These are phyloP conservation scores for Bruguiera parviflora DNA, from an alignment of 345 rosid genomes.

Conservation along the genomic window DNA sequence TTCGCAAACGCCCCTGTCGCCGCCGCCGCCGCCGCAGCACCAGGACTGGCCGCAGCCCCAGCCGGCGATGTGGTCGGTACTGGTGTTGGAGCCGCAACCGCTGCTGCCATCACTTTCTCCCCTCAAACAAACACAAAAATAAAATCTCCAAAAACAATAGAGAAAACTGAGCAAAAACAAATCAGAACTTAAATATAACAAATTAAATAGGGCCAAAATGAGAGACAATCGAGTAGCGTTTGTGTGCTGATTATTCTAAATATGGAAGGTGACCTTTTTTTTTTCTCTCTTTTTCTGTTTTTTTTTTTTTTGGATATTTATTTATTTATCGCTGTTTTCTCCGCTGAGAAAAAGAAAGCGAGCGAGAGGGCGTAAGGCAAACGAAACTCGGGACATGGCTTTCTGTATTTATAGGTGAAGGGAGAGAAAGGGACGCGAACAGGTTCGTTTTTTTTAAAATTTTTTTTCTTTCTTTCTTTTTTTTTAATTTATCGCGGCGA, in stretches of 20 bases:
- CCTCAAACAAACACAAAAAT: constrained; percentile 5
- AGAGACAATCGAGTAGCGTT: constrained; percentile 1
- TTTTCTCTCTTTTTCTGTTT: not conserved
- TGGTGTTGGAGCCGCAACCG: constrained; percentile 18
- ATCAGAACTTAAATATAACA: no score
- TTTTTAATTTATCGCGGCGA: no score
- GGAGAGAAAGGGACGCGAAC: constrained; percentile 4
- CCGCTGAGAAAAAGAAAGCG: not conserved
- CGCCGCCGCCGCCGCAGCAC: constrained; percentile 1
- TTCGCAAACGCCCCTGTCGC: constrained; percentile 24
- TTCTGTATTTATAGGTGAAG: constrained; percentile 14
- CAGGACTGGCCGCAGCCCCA: constrained; percentile 8
- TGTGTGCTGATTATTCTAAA: constrained; percentile 1
- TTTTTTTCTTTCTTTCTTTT: no score
- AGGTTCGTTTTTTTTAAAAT: not conserved
- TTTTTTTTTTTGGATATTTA: not conserved
- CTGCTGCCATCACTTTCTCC: constrained; percentile 28
- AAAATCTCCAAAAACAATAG: not conserved
- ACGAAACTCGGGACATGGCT: not conserved
- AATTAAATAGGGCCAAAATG: no score
- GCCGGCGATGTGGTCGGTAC: no score
- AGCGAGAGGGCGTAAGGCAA: constrained; percentile 8
- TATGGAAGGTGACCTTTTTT: constrained; percentile 7
- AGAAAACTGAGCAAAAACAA: no score
- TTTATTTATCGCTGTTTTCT: not conserved